Conservation (phyloP, 345 rosid species). For the Tarenaya hassleriana region DNA sequence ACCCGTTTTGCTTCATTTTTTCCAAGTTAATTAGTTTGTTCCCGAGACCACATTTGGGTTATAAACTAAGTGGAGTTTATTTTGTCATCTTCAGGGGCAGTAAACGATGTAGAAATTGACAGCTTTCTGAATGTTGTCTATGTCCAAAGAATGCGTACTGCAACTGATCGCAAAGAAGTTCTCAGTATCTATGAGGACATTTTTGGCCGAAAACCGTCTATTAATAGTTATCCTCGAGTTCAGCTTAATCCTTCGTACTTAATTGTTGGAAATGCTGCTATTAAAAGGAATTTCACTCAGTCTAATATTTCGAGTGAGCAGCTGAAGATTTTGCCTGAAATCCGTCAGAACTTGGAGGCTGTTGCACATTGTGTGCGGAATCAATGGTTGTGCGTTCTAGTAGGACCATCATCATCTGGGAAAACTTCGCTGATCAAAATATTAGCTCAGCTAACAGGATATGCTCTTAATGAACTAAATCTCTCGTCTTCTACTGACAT, state of each 20-base stretch:
- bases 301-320: conserved; percentile 35
- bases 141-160: conserved; percentile 90
- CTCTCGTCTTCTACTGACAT: conserved; percentile 91
- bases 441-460: conserved; percentile 77
- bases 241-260: conserved; percentile 52
- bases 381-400: conserved; percentile 83
- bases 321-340: conserved; percentile 63
- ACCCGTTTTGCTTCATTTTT: conserved; percentile 12
- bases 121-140: conserved; percentile 73
- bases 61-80: conserved; percentile 17
- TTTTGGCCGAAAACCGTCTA: conserved; percentile 52
- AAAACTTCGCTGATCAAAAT: conserved; percentile 85
- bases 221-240: conserved; percentile 79
- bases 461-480: conserved; percentile 62
- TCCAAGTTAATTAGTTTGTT: conserved; percentile 1
- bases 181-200: conserved; percentile 57
- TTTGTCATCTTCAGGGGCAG: conserved; percentile 37
- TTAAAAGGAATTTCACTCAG: conserved; percentile 48
- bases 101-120: conserved; percentile 31
- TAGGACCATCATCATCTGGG: conserved; percentile 86
- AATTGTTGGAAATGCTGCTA: conserved; percentile 57
- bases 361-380: conserved; percentile 65
- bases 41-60: conserved; percentile 5
- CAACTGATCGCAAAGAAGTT: conserved; percentile 74
- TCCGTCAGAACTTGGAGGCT: conserved; percentile 82